Evolutionary conservation across 1,284 basidiomycete species (phyloP).

Genomic region (Paramarasmius palmivorus): DNA sequence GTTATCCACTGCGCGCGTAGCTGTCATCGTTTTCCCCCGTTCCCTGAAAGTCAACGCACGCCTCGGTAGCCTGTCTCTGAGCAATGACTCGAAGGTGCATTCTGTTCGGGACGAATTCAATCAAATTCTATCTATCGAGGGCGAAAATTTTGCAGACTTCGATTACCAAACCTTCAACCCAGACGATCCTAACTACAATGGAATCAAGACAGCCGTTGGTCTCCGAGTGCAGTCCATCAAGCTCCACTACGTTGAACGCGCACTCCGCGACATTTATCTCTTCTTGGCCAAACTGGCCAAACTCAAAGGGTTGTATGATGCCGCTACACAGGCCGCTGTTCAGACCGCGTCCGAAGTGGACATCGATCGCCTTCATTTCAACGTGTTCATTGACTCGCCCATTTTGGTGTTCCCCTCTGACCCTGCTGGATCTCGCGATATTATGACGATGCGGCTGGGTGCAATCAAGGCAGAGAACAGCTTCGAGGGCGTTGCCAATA

Average conservation of each 20-base stretch:
- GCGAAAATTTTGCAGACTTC: constrained; percentile 94
- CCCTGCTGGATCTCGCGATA: constrained; percentile 63
- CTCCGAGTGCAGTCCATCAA: constrained; percentile 92
- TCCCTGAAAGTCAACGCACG: constrained; percentile 83
- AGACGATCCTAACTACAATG: constrained; percentile 64
- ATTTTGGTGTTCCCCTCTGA: constrained; percentile 90
- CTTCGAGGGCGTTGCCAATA: constrained; percentile 65
- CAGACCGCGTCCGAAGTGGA: constrained; percentile 85
- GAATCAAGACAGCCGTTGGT: constrained; percentile 86
- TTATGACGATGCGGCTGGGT: constrained; percentile 83
- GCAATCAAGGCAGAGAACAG: constrained; percentile 86
- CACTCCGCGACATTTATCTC: constrained; percentile 82
- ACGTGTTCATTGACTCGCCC: constrained; percentile 89
- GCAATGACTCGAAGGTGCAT: constrained; percentile 70
- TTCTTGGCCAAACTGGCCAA: constrained; percentile 89
- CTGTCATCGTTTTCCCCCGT: constrained; percentile 74
- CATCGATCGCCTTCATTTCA: constrained; percentile 84
- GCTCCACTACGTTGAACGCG: constrained; percentile 86
- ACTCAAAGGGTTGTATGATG: constrained; percentile 93
- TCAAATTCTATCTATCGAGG: constrained; percentile 92
- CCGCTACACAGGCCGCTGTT: constrained; percentile 91
- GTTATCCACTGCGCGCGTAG: constrained; percentile 89
- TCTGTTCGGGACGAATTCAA: constrained; percentile 74
- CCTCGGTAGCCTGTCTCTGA: constrained; percentile 84
- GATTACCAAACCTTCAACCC: constrained; percentile 93